Evolutionary conservation across 306 rosid genomes (phyloP), one percentile per base, ranked within the genome.

Genomic region (Citrullus colocynthis): DNA sequence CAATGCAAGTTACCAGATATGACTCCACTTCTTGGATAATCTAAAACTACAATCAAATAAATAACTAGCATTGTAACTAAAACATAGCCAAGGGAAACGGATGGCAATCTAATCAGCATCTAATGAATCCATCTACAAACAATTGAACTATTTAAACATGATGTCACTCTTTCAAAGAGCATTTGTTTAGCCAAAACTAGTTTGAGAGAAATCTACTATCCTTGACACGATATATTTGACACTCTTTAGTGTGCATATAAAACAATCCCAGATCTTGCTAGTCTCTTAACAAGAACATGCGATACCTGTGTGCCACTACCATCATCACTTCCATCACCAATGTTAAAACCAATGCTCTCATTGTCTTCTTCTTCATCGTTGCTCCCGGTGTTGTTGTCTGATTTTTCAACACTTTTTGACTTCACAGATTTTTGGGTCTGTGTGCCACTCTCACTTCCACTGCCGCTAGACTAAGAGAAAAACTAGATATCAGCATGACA

Each of bases 241-340:
- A 52, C 62, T 24, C 15, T 75, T 21, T 6, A 20, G n/a, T 13
- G 55, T 75, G 14, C 51, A 57, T n/a, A 75, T 76, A 57, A 37
- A 56, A 13, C 69, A 39, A 57, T 62, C 55, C 44, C 15, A 75
- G 24, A 80, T 65, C n/a, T 83, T 55, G 56, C 6, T 39, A 51
- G 42, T 39, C 30, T 49, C 55, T 55, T 9, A 24, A 48, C 57
- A 48, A 81, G n/a, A 82, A 81, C 20, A 54, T 4, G 36, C 28
- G 10, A 80, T 89, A 93, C 98, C 97, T 93, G 98, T 76, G 96
- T 89, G 76, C 92, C 97, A 81, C 97, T 93, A 75, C 97, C 98
- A 69, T 88, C 85, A 78, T 90, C 98, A 79, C 97, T 91, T 78
- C 91, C 92, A 82, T 80, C 91, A 75, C 85, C 89, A 66, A 79